A percentile compares a stretch with the other conserved stretches of the same genome.
These are phyloP conservation scores for Aspergillus nidulans DNA, from an alignment of 495 filamentous ascomycete genomes.

Conservation along the genomic window DNA sequence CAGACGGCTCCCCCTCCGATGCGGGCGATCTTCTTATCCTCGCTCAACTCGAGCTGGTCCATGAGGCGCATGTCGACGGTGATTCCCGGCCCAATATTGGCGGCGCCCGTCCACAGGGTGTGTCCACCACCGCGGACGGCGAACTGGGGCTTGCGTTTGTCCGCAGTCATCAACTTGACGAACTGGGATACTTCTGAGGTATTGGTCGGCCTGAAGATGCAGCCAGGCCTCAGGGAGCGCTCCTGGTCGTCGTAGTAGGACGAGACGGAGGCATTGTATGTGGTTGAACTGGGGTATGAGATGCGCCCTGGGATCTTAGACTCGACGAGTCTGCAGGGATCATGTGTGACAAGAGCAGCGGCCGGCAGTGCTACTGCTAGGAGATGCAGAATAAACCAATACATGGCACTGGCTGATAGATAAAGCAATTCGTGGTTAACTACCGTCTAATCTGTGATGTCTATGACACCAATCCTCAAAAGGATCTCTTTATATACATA, in stretches of 20 bases:
- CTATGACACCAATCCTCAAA: not conserved
- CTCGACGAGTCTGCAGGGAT: not conserved
- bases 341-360: not conserved
- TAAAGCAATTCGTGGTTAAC: not conserved
- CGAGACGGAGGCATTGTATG: not conserved
- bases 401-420: not conserved
- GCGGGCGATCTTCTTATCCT: not conserved
- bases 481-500: not conserved
- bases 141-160: not conserved
- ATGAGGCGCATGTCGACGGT: not conserved
- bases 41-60: not conserved
- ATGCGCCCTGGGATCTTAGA: not conserved
- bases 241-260: not conserved
- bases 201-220: not conserved
- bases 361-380: not conserved
- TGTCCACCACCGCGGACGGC: not conserved
- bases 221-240: not conserved
- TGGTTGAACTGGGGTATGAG: not conserved
- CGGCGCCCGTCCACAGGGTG: not conserved
- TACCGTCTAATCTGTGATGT: not conserved
- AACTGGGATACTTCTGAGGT: not conserved
- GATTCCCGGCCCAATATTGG: not conserved
- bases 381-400: not conserved
- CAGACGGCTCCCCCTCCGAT: not conserved
- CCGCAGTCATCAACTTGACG: not conserved